Conservation (phyloP, 2,329 filamentous ascomycete species). For the Diaporthe helianthi region DNA sequence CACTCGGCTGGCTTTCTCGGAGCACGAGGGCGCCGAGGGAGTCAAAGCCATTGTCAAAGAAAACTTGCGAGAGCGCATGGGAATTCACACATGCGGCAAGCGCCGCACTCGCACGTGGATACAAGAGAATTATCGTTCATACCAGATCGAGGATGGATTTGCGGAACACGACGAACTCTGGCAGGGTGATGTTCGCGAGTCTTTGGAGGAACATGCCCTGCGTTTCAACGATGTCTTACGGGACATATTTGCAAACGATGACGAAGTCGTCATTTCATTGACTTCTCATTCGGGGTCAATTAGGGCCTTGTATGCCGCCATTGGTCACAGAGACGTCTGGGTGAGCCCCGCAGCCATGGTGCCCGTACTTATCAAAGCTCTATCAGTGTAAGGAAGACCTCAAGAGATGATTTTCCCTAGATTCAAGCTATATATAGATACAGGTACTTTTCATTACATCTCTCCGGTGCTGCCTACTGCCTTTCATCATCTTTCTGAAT, state of each 20-base stretch:
- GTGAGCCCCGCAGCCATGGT: neutral
- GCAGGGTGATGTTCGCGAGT: neutral
- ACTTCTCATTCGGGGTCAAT: slow-evolving; percentile 59
- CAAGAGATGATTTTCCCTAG: neutral
- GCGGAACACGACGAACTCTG: neutral
- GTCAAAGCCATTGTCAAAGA: neutral
- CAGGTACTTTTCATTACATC: neutral
- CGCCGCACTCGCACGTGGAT: neutral
- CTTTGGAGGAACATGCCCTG: neutral
- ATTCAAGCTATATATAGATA: neutral
- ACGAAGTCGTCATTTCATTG: slow-evolving; percentile 53
- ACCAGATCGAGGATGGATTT: neutral
- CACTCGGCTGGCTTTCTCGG: neutral
- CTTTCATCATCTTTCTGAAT: neutral
- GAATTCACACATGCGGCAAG: neutral
- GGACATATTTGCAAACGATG: neutral
- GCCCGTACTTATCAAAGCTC: neutral
- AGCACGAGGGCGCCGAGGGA: neutral
- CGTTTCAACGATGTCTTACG: neutral
- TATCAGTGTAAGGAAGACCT: neutral
- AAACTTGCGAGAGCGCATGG: neutral
- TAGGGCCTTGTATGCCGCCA: slow-evolving; percentile 10
- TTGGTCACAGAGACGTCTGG: slow-evolving; percentile 8
- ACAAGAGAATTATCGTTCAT: neutral
- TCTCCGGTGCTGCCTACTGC: neutral